A percentile compares a stretch with the other conserved stretches of the same genome.
phyloP scores from a whole-genome alignment of 2,329 filamentous ascomycete genomes.

The Aotearoamyces nothofagi region DNA sequence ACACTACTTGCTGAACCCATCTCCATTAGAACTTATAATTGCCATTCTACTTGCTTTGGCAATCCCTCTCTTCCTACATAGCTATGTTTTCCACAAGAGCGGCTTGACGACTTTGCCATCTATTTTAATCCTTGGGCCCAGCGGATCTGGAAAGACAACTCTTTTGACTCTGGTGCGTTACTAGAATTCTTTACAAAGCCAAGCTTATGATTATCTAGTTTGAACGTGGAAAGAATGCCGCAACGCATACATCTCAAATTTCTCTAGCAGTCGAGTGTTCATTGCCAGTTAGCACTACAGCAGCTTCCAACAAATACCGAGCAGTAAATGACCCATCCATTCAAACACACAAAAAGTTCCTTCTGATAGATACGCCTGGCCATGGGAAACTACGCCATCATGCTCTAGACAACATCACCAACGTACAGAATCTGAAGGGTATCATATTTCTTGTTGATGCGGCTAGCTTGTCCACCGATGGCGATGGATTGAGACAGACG shows the following conservation, averaged over 20 bases:
- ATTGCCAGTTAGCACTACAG: constrained; percentile 33
- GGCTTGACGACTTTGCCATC: constrained; percentile 56
- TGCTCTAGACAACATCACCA: constrained; percentile 37
- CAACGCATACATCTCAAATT: constrained; percentile 45
- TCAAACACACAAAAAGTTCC: constrained; percentile 48
- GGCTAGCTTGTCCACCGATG: constrained; percentile 40
- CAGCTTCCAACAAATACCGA: constrained; percentile 46
- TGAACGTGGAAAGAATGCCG: constrained; percentile 32
- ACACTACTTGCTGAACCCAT: constrained; percentile 43
- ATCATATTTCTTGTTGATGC: constrained; percentile 87
- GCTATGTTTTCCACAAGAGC: constrained; percentile 49
- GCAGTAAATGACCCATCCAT: constrained; percentile 47
- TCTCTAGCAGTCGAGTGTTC: constrained; percentile 38
- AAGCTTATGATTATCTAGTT: constrained; percentile 21
- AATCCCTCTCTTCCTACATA: constrained; percentile 65
- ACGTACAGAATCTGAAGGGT: constrained; percentile 41
- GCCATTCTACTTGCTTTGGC: constrained; percentile 56
- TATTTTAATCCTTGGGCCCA: constrained; percentile 69
- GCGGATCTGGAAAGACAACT: constrained; percentile 74
- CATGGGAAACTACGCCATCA: constrained; percentile 82
- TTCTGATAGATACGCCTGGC: constrained; percentile 79
- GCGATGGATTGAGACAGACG: constrained; percentile 50
- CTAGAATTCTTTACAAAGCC: constrained; percentile 6
- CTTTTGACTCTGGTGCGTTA: constrained; percentile 57
- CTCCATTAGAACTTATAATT: constrained; percentile 44